Percentiles rank a stretch among this genome's conserved stretches.
Evolutionary conservation across 805 yeast genomes (phyloP).

Genomic region (Lipomyces sp.): DNA sequence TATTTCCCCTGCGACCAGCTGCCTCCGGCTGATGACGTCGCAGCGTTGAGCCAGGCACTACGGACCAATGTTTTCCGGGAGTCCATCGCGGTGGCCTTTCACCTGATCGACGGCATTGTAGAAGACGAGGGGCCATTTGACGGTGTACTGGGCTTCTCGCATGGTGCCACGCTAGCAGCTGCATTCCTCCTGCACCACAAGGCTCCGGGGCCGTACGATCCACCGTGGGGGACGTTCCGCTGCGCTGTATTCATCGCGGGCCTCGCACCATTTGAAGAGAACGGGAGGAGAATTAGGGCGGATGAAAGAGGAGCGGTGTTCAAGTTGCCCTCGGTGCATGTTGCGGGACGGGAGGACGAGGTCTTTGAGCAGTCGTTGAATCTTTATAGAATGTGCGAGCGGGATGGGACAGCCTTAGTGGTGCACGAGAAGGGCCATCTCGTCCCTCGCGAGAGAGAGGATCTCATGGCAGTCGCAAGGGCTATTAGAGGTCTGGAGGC

Average conservation of each 20-base stretch:
- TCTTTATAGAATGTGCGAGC: neutral
- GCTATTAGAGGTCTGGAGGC: neutral
- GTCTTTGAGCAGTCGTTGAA: neutral
- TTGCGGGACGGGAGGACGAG: neutral
- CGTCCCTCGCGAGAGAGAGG: neutral
- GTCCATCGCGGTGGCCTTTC: neutral
- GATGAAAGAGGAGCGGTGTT: neutral
- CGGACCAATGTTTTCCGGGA: neutral
- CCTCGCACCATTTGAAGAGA: neutral
- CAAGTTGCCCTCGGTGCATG: neutral
- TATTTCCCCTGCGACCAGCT: neutral
- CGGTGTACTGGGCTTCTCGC: neutral
- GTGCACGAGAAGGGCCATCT: neutral
- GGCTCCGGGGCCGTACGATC: neutral
- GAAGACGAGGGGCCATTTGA: slow-evolving; percentile 1
- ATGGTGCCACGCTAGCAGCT: neutral
- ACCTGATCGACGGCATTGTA: neutral
- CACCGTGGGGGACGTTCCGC: neutral
- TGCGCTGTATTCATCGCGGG: slow-evolving; percentile 1
- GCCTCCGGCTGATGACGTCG: neutral
- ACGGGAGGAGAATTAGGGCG: neutral
- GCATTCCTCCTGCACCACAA: neutral
- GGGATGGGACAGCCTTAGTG: neutral
- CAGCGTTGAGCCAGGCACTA: neutral
- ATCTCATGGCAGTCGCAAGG: neutral